Evolutionary conservation across 2,329 filamentous ascomycete species (phyloP).

Genomic region (Paraconiothyrium sp.): DNA sequence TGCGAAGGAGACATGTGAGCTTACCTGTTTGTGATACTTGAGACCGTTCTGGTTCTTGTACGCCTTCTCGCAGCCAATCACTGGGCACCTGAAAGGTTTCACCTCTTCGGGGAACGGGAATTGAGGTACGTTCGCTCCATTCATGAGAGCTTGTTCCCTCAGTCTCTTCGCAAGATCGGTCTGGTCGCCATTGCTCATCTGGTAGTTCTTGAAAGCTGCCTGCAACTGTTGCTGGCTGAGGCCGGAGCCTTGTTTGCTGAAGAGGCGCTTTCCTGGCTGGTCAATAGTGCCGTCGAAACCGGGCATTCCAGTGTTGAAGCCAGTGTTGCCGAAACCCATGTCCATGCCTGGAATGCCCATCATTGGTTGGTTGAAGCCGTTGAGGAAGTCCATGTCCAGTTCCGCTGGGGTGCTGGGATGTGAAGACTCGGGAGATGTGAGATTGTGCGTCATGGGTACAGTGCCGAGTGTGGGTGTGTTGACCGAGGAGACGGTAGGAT

Average conservation of each 20-base stretch:
- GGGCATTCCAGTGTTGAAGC: slow-evolving; percentile 52
- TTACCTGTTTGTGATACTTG: slow-evolving; percentile 82
- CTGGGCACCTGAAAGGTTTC: slow-evolving; percentile 96
- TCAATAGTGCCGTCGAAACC: slow-evolving; percentile 71
- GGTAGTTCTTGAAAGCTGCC: slow-evolving; percentile 77
- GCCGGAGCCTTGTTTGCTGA: slow-evolving; percentile 80
- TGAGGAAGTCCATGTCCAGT: slow-evolving; percentile 76
- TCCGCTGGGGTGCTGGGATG: slow-evolving; percentile 76
- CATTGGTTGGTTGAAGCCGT: slow-evolving; percentile 51
- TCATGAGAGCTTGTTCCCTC: slow-evolving; percentile 70
- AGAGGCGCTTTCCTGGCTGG: slow-evolving; percentile 92
- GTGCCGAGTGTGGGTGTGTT: slow-evolving; percentile 92
- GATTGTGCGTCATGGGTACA: slow-evolving; percentile 71
- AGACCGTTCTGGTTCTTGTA: slow-evolving; percentile 99
- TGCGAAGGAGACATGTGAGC: slow-evolving; percentile 39
- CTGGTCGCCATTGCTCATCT: slow-evolving; percentile 70
- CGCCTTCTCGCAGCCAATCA: slow-evolving; percentile 98
- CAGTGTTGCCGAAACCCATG: slow-evolving; percentile 48
- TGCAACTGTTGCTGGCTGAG: slow-evolving; percentile 74
- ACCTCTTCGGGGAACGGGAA: slow-evolving; percentile 77
- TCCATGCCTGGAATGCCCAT: slow-evolving; percentile 46
- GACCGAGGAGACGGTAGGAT: slow-evolving; percentile 95
- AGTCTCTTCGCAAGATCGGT: slow-evolving; percentile 76
- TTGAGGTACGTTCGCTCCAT: slow-evolving; percentile 54
- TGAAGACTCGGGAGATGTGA: slow-evolving; percentile 72